phyloP scores from a whole-genome alignment of 495 filamentous ascomycete species.

The Aspergillus wentii region DNA sequence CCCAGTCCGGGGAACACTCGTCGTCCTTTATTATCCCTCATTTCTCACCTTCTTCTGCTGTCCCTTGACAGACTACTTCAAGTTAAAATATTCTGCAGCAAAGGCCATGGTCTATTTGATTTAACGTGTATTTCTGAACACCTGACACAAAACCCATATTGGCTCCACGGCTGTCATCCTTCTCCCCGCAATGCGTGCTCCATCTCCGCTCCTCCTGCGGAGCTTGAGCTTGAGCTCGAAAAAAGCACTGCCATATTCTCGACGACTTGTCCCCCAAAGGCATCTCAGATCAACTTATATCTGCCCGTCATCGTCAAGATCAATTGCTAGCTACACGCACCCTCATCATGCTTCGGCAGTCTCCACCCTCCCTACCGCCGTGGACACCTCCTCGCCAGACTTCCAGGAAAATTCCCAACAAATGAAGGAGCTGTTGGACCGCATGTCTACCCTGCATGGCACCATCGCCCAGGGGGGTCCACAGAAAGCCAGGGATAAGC shows the following conservation, averaged over 20 bases:
- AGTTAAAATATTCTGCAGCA: neutral
- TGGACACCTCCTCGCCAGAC: conserved; percentile 72
- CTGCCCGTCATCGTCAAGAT: conserved; percentile 7
- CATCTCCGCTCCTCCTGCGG: conserved; percentile 34
- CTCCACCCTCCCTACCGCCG: conserved; percentile 67
- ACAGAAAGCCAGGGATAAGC: conserved; percentile 83
- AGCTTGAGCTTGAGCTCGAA: conserved; percentile 20
- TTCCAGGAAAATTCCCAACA: conserved; percentile 77
- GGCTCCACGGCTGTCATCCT: no score
- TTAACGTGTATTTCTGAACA: neutral
- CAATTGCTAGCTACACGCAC: conserved; percentile 57
- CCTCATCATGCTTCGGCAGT: conserved; percentile 68
- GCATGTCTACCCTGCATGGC: conserved; percentile 62
- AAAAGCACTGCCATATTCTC: conserved; percentile 4
- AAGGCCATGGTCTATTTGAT: neutral
- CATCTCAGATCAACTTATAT: neutral
- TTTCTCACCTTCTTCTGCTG: conserved; percentile 2
- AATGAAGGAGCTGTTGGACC: conserved; percentile 66
- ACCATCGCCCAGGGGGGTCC: conserved; percentile 72
- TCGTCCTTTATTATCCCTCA: conserved; percentile 11
- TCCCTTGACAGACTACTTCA: neutral
- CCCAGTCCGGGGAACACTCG: conserved; percentile 36
- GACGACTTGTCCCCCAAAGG: conserved; percentile 2
- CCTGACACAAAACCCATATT: neutral
- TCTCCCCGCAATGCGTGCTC: conserved; percentile 34